These are phyloP conservation scores for Moricandia arvensis DNA, from an alignment of 345 rosid genomes.

Conservation along the genomic window DNA sequence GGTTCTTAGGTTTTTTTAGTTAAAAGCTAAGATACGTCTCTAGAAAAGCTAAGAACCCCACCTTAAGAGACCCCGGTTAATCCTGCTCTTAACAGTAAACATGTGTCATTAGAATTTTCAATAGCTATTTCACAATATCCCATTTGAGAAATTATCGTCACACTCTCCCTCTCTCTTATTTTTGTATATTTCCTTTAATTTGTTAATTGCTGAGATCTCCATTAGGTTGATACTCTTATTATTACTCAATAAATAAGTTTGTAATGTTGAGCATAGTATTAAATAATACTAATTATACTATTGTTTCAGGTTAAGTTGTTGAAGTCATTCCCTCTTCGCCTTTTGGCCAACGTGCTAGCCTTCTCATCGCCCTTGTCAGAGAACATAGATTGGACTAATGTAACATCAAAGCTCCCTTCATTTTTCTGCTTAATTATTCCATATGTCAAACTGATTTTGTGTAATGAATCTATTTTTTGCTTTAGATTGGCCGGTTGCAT, in stretches of 20 bases:
- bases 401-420: constrained; percentile 31
- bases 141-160: no score
- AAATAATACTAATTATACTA: neutral
- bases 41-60: no score
- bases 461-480: neutral
- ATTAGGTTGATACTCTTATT: neutral
- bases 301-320: constrained; percentile 56
- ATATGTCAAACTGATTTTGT: neutral
- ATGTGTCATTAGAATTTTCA: neutral
- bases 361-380: constrained; percentile 57
- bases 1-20: no score
- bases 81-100: no score
- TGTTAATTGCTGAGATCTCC: neutral
- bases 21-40: no score
- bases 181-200: no score
- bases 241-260: neutral
- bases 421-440: neutral
- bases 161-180: no score
- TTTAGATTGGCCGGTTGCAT: constrained; percentile 72
- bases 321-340: constrained; percentile 65
- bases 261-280: neutral
- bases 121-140: neutral
- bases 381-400: constrained; percentile 74
- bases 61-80: no score
- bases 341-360: constrained; percentile 60